These are phyloP conservation scores for Lagenidium giganteum DNA, from an alignment of 352 stramenopile species.

Conservation along the genomic window DNA sequence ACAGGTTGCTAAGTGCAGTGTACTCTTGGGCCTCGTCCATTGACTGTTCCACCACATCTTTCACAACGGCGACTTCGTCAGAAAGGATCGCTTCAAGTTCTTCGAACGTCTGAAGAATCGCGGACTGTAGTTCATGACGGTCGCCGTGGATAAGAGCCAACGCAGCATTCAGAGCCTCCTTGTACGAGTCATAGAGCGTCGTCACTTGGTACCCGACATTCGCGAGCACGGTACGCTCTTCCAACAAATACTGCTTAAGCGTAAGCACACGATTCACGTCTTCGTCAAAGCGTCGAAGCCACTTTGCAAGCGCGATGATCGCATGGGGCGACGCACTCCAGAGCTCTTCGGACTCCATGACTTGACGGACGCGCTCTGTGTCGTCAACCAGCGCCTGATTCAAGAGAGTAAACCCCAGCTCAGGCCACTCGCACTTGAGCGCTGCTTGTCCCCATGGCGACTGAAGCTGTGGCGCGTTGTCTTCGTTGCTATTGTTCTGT, in stretches of 20 bases:
- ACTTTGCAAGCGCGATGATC: conserved; percentile 36
- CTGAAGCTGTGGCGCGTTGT: conserved; percentile 14
- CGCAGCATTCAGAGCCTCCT: conserved; percentile 24
- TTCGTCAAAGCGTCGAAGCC: conserved; percentile 42
- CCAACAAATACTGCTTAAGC: conserved; percentile 45
- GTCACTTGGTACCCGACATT: conserved; percentile 36
- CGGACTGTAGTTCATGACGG: conserved; percentile 24
- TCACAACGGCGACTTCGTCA: conserved; percentile 33
- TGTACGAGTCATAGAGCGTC: conserved; percentile 41
- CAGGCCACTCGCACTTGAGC: conserved; percentile 29
- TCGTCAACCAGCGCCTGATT: conserved; percentile 40
- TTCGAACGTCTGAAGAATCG: conserved; percentile 28
- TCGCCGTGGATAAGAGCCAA: conserved; percentile 35
- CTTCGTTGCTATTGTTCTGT: neutral
- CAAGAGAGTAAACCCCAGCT: conserved; percentile 30
- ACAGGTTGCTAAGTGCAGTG: conserved; percentile 35
- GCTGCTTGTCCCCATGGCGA: conserved; percentile 32
- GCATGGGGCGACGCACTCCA: conserved; percentile 32
- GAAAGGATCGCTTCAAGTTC: conserved; percentile 37
- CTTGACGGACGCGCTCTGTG: conserved; percentile 29
- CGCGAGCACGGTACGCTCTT: conserved; percentile 37
- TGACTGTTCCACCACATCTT: conserved; percentile 33
- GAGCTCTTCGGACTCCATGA: conserved; percentile 32
- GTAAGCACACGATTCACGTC: conserved; percentile 35
- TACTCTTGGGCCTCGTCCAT: conserved; percentile 39